Base-by-base conservation (phyloP, 371 early-diverging fungal species). In the Vairimorpha apis region DNA sequence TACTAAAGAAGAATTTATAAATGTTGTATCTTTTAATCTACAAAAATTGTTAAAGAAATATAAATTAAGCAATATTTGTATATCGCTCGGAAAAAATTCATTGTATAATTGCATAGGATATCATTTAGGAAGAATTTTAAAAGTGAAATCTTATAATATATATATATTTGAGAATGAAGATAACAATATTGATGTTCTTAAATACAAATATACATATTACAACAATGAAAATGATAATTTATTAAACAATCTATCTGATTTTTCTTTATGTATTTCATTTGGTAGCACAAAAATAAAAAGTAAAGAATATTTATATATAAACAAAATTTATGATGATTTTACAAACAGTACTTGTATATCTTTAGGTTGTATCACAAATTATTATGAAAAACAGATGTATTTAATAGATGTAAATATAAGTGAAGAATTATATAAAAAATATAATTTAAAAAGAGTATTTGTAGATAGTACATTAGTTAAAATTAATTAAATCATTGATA, bases 401-500 rank as follows among this genome's bases (percentile, higher is more conserved):
- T 53, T 53, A 25, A 53, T 53, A 53, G 55, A 53, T 18, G 10
- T 23, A 14, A 53, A 53, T 53, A 27, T 27, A 25, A 53, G 55
- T 53, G 18, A 53, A 14, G 4, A 53, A 25, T 5, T 29, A 16
- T 53, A 53, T 53, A 18, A 53, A 29, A 53, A 53, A 53, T 53
- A 53, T 53, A 53, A 25, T 2, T 7, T 53, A 25, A 53, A 27
- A 29, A 53, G 18, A 23, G 4, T 53, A 25, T 53, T 53, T 29
- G 8, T 27, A 27, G 27, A 8, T 8, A 8, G 16, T 8, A 18
- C 2, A 8, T 16, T 37, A 7, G 12, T 37, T 37, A 37, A 37
- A 37, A 7, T 37, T 7, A 37, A 37, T 37, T n/a, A n/a, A n/a
- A n/a, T n/a, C n/a, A n/a, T n/a, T n/a, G n/a, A n/a, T n/a, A n/a